These are phyloP conservation scores for Sugiyamaella lignohabitans DNA, from an alignment of 805 yeast genomes.

Conservation along the genomic window DNA sequence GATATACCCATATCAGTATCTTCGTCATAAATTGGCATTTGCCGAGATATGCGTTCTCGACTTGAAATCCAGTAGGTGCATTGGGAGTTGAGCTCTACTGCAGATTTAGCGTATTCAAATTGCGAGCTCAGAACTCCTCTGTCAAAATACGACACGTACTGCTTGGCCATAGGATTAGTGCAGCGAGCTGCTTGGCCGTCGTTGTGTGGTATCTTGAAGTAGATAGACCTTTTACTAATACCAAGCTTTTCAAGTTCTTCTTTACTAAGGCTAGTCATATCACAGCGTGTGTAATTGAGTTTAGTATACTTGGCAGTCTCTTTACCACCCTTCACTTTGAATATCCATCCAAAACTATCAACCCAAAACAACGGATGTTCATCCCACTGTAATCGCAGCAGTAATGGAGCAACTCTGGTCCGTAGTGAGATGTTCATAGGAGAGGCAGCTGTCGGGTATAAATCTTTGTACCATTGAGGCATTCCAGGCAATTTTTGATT, in stretches of 20 bases:
- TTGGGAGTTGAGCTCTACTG: constrained; percentile 65
- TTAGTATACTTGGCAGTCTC: constrained; percentile 27
- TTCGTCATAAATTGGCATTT: constrained; percentile 67
- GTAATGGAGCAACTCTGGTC: constrained; percentile 67
- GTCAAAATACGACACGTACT: constrained; percentile 65
- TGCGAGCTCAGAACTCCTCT: constrained; percentile 65
- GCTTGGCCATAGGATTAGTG: constrained; percentile 70
- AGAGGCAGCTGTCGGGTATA: constrained; percentile 36
- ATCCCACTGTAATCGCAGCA: constrained; percentile 80
- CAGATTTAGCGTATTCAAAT: constrained; percentile 65
- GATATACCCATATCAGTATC: constrained; percentile 21
- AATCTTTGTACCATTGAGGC: constrained; percentile 86
- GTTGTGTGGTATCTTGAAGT: constrained; percentile 81
- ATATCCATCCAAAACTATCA: constrained; percentile 81
- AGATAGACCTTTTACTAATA: constrained; percentile 29
- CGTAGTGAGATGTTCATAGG: constrained; percentile 59
- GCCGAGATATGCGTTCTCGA: constrained; percentile 74
- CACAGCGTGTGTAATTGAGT: constrained; percentile 34
- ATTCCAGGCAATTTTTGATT: constrained; percentile 80
- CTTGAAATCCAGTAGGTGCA: constrained; percentile 93
- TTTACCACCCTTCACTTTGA: constrained; percentile 44
- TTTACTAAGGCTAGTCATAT: constrained; percentile 2
- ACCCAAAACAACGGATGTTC: constrained; percentile 78
- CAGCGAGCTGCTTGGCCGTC: constrained; percentile 72
- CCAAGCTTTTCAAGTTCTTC: constrained; percentile 20